Evolutionary conservation across 2,329 filamentous ascomycete species (phyloP).

Genomic region (Pseudocercospora musae): DNA sequence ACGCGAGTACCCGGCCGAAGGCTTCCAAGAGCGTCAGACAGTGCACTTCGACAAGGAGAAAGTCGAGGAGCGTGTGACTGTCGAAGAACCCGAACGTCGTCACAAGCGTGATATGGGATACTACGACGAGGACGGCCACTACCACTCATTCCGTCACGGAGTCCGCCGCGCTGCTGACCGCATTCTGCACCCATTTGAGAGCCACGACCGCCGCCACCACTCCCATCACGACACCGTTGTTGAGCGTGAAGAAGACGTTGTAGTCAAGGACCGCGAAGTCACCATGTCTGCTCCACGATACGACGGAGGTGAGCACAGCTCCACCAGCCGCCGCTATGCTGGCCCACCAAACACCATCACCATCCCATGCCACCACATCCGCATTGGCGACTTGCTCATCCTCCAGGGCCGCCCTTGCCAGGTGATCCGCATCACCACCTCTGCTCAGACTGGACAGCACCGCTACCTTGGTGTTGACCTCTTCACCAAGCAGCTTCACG

Average conservation of each 20-base stretch:
- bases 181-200: constrained; percentile 61
- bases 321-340: constrained; percentile 23
- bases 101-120: constrained; percentile 68
- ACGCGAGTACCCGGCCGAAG: constrained; percentile 35
- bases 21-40: constrained; percentile 39
- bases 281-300: constrained; percentile 39
- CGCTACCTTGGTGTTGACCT: constrained; percentile 99
- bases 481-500: constrained; percentile 99
- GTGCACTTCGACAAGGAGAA: constrained; percentile 43
- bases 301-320: constrained; percentile 16
- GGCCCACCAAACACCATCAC: constrained; percentile 76
- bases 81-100: constrained; percentile 46
- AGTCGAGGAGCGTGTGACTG: constrained; percentile 49
- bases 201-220: constrained; percentile 50
- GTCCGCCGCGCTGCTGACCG: constrained; percentile 64
- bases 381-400: constrained; percentile 97
- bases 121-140: constrained; percentile 75
- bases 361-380: constrained; percentile 99
- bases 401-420: constrained; percentile 99
- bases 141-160: constrained; percentile 71
- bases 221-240: constrained; percentile 40
- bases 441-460: constrained; percentile 96
- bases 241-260: constrained; percentile 44
- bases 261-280: constrained; percentile 49
- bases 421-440: constrained; percentile 99